Percentiles rank a stretch among this genome's conserved stretches.
phyloP scores from a whole-genome alignment of 805 yeast genomes.

The Barnettozyma siamensis region DNA sequence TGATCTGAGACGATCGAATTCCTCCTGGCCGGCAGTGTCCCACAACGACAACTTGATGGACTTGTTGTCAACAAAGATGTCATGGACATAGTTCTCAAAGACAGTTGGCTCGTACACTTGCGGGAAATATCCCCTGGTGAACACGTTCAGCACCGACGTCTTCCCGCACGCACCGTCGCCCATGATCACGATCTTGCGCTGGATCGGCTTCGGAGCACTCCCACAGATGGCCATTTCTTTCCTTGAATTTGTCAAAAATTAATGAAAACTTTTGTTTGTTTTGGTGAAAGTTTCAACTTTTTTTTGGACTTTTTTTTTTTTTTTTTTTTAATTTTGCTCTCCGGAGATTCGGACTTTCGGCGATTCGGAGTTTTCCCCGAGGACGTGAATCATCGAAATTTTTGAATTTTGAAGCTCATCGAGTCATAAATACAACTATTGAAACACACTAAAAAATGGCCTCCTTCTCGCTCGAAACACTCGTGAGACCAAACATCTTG shows the following conservation, averaged over 20 bases:
- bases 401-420: not conserved
- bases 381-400: too few species aligned
- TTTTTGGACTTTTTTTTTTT: too few species aligned
- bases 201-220: slow-evolving; percentile 31
- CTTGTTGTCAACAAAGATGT: slow-evolving; percentile 90
- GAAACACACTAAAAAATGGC: slow-evolving; percentile 33
- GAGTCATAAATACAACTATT: not conserved
- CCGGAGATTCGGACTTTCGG: not conserved
- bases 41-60: slow-evolving; percentile 88
- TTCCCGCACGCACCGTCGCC: slow-evolving; percentile 99
- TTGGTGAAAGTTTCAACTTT: too few species aligned
- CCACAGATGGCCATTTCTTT: slow-evolving; percentile 12
- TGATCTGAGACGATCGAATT: slow-evolving; percentile 89
- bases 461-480: slow-evolving; percentile 43
- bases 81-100: slow-evolving; percentile 95
- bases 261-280: not conserved
- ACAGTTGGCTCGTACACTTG: slow-evolving; percentile 98
- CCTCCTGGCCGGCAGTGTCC: slow-evolving; percentile 99
- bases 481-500: slow-evolving; percentile 82
- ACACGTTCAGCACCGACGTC: slow-evolving; percentile 89
- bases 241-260: not conserved
- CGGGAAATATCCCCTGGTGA: slow-evolving; percentile 96
- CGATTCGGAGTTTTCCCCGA: too few species aligned
- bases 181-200: slow-evolving; percentile 86
- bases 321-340: not conserved